These are phyloP conservation scores for Drechslerella coelobrocha DNA, from an alignment of 2,329 filamentous ascomycete species.

Conservation along the genomic window DNA sequence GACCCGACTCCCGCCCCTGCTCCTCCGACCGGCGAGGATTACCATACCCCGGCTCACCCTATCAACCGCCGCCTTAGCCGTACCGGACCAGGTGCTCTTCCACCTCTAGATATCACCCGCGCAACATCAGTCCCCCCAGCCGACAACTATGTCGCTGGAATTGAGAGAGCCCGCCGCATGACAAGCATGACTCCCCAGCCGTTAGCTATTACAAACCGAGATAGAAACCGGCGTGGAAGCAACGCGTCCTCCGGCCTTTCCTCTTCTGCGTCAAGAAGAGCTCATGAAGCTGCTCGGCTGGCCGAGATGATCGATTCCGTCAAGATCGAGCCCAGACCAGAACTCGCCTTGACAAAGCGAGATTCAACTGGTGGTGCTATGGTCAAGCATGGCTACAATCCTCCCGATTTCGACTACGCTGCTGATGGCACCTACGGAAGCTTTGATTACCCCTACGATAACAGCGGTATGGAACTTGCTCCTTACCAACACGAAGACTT, in stretches of 20 bases:
- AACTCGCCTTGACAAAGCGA: slow-evolving; percentile 38
- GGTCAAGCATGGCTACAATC: slow-evolving; percentile 33
- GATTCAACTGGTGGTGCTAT: slow-evolving; percentile 46
- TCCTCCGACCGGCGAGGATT: slow-evolving; percentile 42
- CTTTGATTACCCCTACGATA: slow-evolving; percentile 46
- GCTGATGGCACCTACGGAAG: slow-evolving; percentile 24
- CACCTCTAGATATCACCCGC: slow-evolving; percentile 51
- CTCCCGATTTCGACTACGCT: slow-evolving; percentile 41
- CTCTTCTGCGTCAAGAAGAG: slow-evolving; percentile 51
- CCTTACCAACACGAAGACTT: slow-evolving; percentile 51
- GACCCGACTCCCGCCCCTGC: slow-evolving; percentile 51
- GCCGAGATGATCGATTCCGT: slow-evolving; percentile 50
- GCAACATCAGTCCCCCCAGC: slow-evolving; percentile 53
- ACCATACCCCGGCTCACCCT: slow-evolving; percentile 45
- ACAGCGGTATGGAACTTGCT: slow-evolving; percentile 49
- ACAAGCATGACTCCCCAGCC: slow-evolving; percentile 52
- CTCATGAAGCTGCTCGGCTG: slow-evolving; percentile 51
- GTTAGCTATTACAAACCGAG: slow-evolving; percentile 31
- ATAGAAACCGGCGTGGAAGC: slow-evolving; percentile 52
- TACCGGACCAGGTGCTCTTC: slow-evolving; percentile 50
- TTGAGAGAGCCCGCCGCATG: slow-evolving; percentile 51
- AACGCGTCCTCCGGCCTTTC: slow-evolving; percentile 52
- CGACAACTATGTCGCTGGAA: slow-evolving; percentile 45
- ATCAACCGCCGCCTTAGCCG: slow-evolving; percentile 52
- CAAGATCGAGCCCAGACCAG: slow-evolving; percentile 43